Evolutionary conservation across 805 yeast genomes (phyloP).

Genomic region (Candida palmyrensis): DNA sequence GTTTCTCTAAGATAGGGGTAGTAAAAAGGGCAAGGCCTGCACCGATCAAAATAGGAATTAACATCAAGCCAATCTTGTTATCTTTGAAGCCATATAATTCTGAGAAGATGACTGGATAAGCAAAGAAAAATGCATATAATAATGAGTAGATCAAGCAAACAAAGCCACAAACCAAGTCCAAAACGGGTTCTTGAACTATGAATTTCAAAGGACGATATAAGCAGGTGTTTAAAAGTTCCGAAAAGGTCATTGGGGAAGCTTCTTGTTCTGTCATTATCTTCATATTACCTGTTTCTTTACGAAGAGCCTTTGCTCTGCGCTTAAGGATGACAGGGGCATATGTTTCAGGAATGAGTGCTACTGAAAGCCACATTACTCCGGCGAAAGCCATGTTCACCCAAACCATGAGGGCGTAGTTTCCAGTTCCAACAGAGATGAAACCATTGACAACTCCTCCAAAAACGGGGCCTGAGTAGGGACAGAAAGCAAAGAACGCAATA

Average conservation of each 20-base stretch:
- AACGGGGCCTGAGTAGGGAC: conserved; percentile 92
- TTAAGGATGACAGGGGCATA: conserved; percentile 78
- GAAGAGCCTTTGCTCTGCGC: conserved; percentile 55
- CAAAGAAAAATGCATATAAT: conserved; percentile 90
- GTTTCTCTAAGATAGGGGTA: conserved; percentile 70
- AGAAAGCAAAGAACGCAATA: conserved; percentile 85
- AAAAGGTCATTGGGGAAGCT: conserved; percentile 65
- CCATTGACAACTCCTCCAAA: conserved; percentile 87
- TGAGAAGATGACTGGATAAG: conserved; percentile 84
- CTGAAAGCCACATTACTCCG: conserved; percentile 72
- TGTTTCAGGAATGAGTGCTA: conserved; percentile 78
- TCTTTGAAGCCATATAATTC: conserved; percentile 75
- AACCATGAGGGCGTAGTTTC: conserved; percentile 61
- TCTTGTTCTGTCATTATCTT: conserved; percentile 92
- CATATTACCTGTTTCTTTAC: conserved; percentile 76
- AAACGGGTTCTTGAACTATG: conserved; percentile 75
- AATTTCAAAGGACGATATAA: conserved; percentile 77
- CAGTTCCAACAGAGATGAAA: conserved; percentile 70
- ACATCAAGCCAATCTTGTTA: conserved; percentile 78
- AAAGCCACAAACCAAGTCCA: conserved; percentile 77
- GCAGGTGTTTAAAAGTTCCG: conserved; percentile 68
- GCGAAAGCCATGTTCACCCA: conserved; percentile 95
- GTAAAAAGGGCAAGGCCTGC: conserved; percentile 67
- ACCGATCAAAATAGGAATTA: conserved; percentile 86
- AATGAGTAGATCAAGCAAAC: conserved; percentile 88